Evolutionary conservation across 306 rosid genomes (phyloP).

Genomic region (Neltuma alba): DNA sequence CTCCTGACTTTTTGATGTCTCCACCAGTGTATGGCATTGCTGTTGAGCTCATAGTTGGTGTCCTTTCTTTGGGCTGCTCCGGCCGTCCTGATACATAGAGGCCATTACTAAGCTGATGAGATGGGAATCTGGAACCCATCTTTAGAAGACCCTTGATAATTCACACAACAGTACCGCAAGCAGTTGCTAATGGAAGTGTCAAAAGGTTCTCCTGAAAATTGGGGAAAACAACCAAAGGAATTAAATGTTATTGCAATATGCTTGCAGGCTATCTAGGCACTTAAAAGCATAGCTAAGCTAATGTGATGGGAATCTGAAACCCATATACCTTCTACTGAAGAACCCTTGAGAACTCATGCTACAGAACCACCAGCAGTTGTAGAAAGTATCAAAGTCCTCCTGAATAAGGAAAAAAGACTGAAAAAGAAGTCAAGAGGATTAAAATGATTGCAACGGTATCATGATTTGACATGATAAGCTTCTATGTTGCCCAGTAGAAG

Average conservation of each 20-base stretch:
- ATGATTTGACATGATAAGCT: constrained; percentile 29
- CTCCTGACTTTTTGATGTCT: constrained; percentile 92
- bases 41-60: constrained; percentile 89
- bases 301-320: constrained; percentile 89
- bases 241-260: background rate
- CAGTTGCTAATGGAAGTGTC: constrained; percentile 1
- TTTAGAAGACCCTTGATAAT: constrained; percentile 29
- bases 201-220: background rate
- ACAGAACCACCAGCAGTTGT: constrained; percentile 21
- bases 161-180: constrained; percentile 19
- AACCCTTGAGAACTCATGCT: constrained; percentile 19
- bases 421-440: background rate
- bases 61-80: constrained; percentile 95
- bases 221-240: background rate
- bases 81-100: constrained; percentile 97
- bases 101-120: constrained; percentile 99
- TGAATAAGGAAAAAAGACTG: constrained; percentile 19
- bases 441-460: constrained; percentile 23
- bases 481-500: background rate
- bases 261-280: constrained; percentile 74
- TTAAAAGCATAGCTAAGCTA: constrained; percentile 85
- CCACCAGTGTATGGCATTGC: constrained; percentile 98
- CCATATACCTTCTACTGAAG: constrained; percentile 52
- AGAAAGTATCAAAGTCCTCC: constrained; percentile 30
- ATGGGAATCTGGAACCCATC: constrained; percentile 96